phyloP scores from a whole-genome alignment of 495 filamentous ascomycete species.

The Daldinia loculata region DNA sequence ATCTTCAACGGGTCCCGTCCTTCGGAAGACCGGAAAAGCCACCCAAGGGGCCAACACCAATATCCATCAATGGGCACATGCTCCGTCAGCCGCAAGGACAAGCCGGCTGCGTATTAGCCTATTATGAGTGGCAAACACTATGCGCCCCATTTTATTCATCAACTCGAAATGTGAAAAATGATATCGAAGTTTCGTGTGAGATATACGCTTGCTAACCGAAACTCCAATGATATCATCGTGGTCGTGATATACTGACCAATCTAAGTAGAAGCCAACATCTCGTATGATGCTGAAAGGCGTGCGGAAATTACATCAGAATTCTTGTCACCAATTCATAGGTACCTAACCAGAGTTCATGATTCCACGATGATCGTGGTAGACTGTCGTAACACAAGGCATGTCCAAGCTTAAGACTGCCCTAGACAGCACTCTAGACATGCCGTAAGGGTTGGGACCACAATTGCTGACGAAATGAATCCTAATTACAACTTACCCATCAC shows the following conservation, averaged over 20 bases:
- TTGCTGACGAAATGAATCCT: neutral
- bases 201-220: neutral
- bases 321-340: neutral
- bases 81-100: neutral
- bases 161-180: neutral
- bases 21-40: slow-evolving; percentile 5
- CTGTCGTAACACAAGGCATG: neutral
- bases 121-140: neutral
- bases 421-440: neutral
- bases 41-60: slow-evolving; percentile 5
- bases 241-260: neutral
- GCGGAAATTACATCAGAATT: neutral
- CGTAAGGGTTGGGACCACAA: neutral
- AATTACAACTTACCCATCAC: neutral
- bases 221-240: neutral
- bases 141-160: neutral
- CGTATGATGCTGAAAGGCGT: neutral
- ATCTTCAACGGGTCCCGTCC: slow-evolving; percentile 9
- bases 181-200: neutral
- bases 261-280: neutral
- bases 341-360: slow-evolving; percentile 1
- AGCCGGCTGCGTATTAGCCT: neutral
- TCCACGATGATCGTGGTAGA: neutral
- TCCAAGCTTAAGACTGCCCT: neutral
- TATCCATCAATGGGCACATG: neutral